A percentile compares a stretch with the other conserved stretches of the same genome.
phyloP scores from a whole-genome alignment of 1,284 basidiomycete species.

The Naganishia sp. region DNA sequence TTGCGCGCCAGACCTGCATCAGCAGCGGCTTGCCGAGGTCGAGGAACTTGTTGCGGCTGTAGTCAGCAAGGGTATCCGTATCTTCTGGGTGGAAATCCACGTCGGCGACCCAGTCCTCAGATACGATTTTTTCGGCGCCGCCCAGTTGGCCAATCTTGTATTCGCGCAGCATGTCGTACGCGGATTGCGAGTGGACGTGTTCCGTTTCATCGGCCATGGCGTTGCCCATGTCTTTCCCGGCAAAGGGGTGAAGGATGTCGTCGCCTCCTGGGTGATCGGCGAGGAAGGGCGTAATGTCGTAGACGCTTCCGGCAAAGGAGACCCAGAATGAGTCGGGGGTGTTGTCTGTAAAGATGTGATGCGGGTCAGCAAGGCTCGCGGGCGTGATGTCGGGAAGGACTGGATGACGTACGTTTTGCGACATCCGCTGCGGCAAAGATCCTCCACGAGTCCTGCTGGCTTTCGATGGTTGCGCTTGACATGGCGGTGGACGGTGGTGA shows the following conservation, averaged over 20 bases:
- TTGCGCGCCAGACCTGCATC: conserved; percentile 76
- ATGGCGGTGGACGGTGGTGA: background rate
- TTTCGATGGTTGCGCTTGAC: conserved; percentile 12
- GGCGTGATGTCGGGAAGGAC: conserved; percentile 1
- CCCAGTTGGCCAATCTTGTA: conserved; percentile 79
- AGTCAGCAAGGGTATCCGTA: conserved; percentile 77
- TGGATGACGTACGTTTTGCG: conserved; percentile 43
- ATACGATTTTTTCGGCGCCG: conserved; percentile 70
- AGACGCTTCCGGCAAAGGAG: conserved; percentile 55
- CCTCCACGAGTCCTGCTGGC: conserved; percentile 9
- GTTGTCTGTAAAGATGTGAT: conserved; percentile 40
- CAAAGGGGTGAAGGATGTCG: conserved; percentile 62
- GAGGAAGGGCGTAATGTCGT: conserved; percentile 57
- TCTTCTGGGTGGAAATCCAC: conserved; percentile 88
- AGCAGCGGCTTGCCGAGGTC: conserved; percentile 86
- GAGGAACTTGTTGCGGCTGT: conserved; percentile 84
- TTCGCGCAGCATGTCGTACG: conserved; percentile 89
- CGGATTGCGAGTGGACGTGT: conserved; percentile 90
- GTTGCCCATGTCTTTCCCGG: conserved; percentile 77
- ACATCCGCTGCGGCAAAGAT: conserved; percentile 49
- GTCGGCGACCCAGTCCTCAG: conserved; percentile 80
- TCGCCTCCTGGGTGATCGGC: conserved; percentile 59
- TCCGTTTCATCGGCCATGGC: conserved; percentile 81
- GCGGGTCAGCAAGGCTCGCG: background rate
- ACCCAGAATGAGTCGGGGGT: conserved; percentile 48